Evolutionary conservation across 129 eudicot genomes (phyloP).

Genomic region (Arctium lappa): DNA sequence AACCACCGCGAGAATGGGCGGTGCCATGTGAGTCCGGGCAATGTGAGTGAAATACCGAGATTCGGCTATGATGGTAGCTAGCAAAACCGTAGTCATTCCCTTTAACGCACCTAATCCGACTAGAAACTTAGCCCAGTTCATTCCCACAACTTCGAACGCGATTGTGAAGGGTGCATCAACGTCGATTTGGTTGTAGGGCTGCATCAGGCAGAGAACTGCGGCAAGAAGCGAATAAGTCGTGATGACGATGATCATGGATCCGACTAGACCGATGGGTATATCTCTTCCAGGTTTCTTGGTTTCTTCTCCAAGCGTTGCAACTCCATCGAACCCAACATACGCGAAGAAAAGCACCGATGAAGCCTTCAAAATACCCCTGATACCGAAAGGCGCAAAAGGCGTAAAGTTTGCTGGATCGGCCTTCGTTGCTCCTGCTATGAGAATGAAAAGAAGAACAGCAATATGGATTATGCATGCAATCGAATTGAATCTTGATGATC

Average conservation of each 20-base stretch:
- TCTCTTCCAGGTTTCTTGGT: constrained; percentile 62
- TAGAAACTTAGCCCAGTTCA: constrained; percentile 67
- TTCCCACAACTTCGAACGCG: constrained; percentile 62
- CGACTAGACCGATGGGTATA: constrained; percentile 71
- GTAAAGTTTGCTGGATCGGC: constrained; percentile 39
- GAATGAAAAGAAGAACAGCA: constrained; percentile 42
- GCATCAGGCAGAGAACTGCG: constrained; percentile 62
- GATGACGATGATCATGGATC: constrained; percentile 65
- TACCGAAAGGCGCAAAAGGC: constrained; percentile 54
- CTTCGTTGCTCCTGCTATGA: constrained; percentile 51
- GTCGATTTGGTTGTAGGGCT: constrained; percentile 49
- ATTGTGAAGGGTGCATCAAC: constrained; percentile 63
- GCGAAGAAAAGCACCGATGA: constrained; percentile 76
- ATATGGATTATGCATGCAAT: constrained; percentile 50
- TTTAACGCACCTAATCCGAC: constrained; percentile 69
- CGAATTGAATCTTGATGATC: constrained; percentile 61
- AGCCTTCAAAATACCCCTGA: constrained; percentile 57
- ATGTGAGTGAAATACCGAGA: constrained; percentile 82
- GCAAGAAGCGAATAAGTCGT: constrained; percentile 62
- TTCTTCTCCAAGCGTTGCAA: constrained; percentile 77
- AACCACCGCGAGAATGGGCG: constrained; percentile 64
- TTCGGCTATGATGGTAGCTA: constrained; percentile 58
- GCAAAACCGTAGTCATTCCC: constrained; percentile 65
- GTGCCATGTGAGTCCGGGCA: constrained; percentile 64
- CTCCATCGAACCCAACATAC: constrained; percentile 75